These are phyloP conservation scores for Neohortaea acidophila DNA, from an alignment of 495 filamentous ascomycete genomes.

Conservation along the genomic window DNA sequence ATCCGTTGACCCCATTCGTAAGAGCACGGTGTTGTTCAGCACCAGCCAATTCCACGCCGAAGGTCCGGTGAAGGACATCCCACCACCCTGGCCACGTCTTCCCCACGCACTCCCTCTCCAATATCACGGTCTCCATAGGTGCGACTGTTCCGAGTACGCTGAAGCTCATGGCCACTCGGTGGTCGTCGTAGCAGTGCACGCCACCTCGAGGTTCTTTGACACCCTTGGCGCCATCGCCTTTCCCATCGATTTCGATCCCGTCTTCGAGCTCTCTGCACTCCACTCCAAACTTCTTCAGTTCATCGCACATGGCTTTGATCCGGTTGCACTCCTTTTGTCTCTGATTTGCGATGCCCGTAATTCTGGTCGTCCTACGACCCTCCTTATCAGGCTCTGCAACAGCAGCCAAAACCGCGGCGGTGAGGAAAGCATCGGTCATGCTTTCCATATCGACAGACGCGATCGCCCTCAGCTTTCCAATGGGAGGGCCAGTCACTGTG, in stretches of 20 bases:
- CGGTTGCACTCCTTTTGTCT: constrained; percentile 97
- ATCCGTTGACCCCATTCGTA: constrained; percentile 18
- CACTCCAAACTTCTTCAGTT: constrained; percentile 93
- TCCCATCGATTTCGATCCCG: constrained; percentile 47
- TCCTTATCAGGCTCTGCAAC: constrained; percentile 43
- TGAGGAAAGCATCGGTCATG: constrained; percentile 98
- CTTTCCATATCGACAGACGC: constrained; percentile 91
- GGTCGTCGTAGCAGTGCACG: constrained; percentile 92
- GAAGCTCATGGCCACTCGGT: constrained; percentile 97
- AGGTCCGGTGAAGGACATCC: constrained; percentile 67
- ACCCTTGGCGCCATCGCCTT: constrained; percentile 19
- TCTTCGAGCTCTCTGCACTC: constrained; percentile 75
- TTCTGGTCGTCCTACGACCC: constrained; percentile 58
- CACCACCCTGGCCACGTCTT: constrained; percentile 99
- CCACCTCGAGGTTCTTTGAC: constrained; percentile 39
- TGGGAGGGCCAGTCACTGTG: constrained; percentile 76
- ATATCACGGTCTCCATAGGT: constrained; percentile 61
- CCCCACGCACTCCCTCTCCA: constrained; percentile 80
- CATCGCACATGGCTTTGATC: constrained; percentile 88
- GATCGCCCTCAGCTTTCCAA: constrained; percentile 52
- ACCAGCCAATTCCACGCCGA: constrained; percentile 58
- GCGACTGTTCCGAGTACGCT: constrained; percentile 69
- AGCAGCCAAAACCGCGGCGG: constrained; percentile 82
- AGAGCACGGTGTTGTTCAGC: constrained; percentile 37
- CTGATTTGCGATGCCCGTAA: constrained; percentile 96